Percentiles rank a stretch among this genome's conserved stretches.
Conservation (phyloP, 2,329 filamentous ascomycete genomes). For the Botrytis cinerea region DNA sequence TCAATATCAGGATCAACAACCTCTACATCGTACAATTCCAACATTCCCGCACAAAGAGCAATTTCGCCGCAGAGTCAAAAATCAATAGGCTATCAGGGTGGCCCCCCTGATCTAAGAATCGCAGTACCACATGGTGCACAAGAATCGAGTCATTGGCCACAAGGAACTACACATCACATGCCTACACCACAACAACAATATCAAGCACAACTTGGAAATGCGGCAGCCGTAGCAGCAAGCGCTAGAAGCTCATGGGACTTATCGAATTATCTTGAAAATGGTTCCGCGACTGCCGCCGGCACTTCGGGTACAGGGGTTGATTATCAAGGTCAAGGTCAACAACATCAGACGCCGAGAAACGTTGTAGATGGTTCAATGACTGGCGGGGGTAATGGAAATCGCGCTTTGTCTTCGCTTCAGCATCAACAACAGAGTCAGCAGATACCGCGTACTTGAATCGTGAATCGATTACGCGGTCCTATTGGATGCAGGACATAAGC, state of each 20-base stretch:
- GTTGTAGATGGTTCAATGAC: conserved; percentile 33
- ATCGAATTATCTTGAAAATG: conserved; percentile 40
- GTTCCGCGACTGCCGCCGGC: conserved; percentile 36
- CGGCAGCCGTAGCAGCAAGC: conserved; percentile 25
- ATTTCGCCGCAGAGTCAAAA: conserved; percentile 39
- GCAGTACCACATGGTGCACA: conserved; percentile 35
- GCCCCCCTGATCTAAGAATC: conserved; percentile 39
- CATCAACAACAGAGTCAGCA: conserved; percentile 38
- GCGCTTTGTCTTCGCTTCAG: conserved; percentile 33
- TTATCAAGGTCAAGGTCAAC: conserved; percentile 28
- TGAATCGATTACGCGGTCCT: conserved; percentile 29
- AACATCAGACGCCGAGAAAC: conserved; percentile 28
- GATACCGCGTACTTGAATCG: conserved; percentile 36
- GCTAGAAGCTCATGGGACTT: conserved; percentile 41
- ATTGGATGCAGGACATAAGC: conserved; percentile 29
- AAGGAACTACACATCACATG: conserved; percentile 37
- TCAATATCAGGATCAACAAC: conserved; percentile 39
- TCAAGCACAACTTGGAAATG: conserved; percentile 31
- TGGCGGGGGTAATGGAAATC: conserved; percentile 32
- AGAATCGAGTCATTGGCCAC: conserved; percentile 37
- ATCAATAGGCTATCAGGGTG: conserved; percentile 33
- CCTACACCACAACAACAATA: conserved; percentile 32
- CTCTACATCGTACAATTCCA: conserved; percentile 35
- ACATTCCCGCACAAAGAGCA: conserved; percentile 33
- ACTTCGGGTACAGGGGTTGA: conserved; percentile 33